Base-by-base conservation (phyloP, 2,329 filamentous ascomycete genomes). In the Botrytis squamosa region DNA sequence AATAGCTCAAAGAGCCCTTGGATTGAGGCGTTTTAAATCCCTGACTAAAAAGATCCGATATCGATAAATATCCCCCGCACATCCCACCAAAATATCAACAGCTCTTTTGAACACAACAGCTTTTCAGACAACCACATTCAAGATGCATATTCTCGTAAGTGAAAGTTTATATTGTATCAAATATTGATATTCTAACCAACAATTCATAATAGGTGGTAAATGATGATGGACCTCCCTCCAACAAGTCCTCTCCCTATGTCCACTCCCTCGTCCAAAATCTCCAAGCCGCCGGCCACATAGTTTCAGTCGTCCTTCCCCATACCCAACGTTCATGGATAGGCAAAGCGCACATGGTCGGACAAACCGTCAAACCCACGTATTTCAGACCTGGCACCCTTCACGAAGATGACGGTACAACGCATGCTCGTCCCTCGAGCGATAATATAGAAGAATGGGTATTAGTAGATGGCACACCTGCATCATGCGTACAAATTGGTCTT, bases 321-420 rank as follows among this genome's bases (percentile, higher is more conserved):
- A 91, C 91, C 10, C 96, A 99, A 84, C 91, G 95, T 76, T 97
- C 94, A 73, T 99, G 96, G 96, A 98, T 99, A 80, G 95, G 95
- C 79, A 99, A 99, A 86, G 96, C 96, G 4, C 96, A 98, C 83
- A 93, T 98, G 80, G 94, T 98, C 79, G 95, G 95, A 73, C 92
- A 95, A 82, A 92, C 93, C 16, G 89, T 97, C 75, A 93, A 91
- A 81, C 94, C 94, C 14, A 87, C 89, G 42, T 97, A 97, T 85
- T 97, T 94, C 85, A 92, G 92, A 20, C 90, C 90, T 0, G 87
- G 86, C 20, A 88, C 87, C 3, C 84, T 91, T 1, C 85, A 88
- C 77, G 82, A 88, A 76, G 88, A 90, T 70, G 90, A 93, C 75
- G 92, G 92, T 72, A 91, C 89, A 25, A 90, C 87, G 63, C 91